phyloP scores from a whole-genome alignment of 176 grass and related monocot genomes.

The Thinopyrum elongatum region DNA sequence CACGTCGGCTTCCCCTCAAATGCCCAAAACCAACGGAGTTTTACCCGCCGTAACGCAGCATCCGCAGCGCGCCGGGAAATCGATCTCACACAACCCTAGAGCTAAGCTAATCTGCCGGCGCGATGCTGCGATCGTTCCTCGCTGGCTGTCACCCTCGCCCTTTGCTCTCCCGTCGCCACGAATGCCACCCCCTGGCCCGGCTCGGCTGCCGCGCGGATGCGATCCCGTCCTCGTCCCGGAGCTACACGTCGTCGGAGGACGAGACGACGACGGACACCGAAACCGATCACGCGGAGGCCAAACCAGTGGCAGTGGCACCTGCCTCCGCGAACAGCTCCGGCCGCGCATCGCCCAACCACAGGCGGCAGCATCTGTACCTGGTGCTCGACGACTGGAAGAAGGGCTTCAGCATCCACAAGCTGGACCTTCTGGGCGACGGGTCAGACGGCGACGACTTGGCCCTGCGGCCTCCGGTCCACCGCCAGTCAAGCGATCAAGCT shows the following conservation, averaged over 20 bases:
- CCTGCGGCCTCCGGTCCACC: neutral
- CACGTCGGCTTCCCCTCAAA: too few relatives aligned
- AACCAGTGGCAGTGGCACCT: too few relatives aligned
- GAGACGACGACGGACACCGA: too few relatives aligned
- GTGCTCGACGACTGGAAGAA: neutral
- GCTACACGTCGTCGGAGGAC: neutral
- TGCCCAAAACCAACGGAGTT: too few relatives aligned
- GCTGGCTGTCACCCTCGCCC: neutral
- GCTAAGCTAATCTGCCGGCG: too few relatives aligned
- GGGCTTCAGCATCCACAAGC: neutral
- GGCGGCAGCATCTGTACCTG: neutral
- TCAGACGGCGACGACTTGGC: neutral
- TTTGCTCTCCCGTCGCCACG: neutral
- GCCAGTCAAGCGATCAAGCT: too few relatives aligned
- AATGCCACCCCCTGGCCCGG: neutral
- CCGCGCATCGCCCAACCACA: neutral
- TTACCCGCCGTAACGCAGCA: too few relatives aligned
- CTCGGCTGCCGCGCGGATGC: neutral
- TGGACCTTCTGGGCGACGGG: neutral
- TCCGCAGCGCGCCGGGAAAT: too few relatives aligned
- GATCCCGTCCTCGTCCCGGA: neutral
- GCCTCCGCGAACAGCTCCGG: too few relatives aligned
- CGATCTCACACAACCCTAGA: too few relatives aligned
- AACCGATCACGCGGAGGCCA: neutral
- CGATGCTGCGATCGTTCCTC: neutral